Conservation (phyloP, 371 early-diverging fungal species). For the Dinochytrium kinnereticum region DNA sequence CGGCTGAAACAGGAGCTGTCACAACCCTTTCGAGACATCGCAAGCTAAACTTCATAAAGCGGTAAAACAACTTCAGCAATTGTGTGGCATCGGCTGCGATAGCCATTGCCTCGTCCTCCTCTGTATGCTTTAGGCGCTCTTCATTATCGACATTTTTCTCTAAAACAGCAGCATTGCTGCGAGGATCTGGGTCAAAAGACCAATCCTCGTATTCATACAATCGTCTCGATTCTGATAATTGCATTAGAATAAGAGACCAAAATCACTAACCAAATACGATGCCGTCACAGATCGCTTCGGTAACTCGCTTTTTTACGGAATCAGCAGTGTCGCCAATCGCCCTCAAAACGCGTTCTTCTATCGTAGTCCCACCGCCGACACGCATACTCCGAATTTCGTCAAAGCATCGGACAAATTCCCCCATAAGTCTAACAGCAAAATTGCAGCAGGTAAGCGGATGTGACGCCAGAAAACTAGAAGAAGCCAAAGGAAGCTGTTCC, state of each 20-base stretch:
- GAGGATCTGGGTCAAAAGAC: conserved; percentile 71
- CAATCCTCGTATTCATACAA: conserved; percentile 88
- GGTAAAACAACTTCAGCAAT: conserved; percentile 63
- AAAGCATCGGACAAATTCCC: conserved; percentile 37
- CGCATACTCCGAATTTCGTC: conserved; percentile 33
- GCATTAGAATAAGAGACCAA: conserved; percentile 30
- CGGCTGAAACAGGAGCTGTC: conserved; percentile 26
- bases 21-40: conserved; percentile 44
- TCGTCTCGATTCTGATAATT: conserved; percentile 69
- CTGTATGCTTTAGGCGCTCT: background rate
- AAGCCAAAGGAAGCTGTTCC: background rate
- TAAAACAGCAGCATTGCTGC: background rate
- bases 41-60: conserved; percentile 73
- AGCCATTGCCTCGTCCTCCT: conserved; percentile 1
- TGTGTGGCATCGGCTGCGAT: conserved; percentile 62
- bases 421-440: conserved; percentile 41
- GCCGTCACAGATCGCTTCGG: conserved; percentile 45
- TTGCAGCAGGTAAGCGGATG: conserved; percentile 49
- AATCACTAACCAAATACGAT: conserved; percentile 46
- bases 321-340: conserved; percentile 24
- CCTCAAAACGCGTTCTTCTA: conserved; percentile 33
- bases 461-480: conserved; percentile 17
- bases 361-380: conserved; percentile 38
- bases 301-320: conserved; percentile 31
- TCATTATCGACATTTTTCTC: conserved; percentile 17